Base-by-base conservation (phyloP, 495 filamentous ascomycete genomes). In the Collariella sp. region DNA sequence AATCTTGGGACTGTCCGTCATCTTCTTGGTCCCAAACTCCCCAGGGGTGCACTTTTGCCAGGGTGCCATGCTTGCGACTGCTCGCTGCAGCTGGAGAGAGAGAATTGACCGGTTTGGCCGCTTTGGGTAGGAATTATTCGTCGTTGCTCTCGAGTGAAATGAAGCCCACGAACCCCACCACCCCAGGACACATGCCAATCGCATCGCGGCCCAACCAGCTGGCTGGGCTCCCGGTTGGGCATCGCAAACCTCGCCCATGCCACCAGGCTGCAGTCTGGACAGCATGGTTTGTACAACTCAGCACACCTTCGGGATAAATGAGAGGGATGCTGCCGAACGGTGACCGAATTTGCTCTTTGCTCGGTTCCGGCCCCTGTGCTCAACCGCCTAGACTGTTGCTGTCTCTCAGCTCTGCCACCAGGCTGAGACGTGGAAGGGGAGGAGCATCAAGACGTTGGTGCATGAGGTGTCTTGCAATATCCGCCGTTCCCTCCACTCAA, bases 281-380 rank as follows among this genome's bases (percentile, higher is more conserved):
- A 67, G 24, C 55, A 60, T 62, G 64, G 50, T 61, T 69, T 74
- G 72, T 69, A 76, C 72, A 76, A 75, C 72, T 68, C 73, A 67
- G 65, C 66, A 67, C 67, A 54, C 60, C 44, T 64, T 61, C 56
- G 53, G 35, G 35, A 48, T 16, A 42, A 39, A 46, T 9, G 5
- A 39, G 5, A 16, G 22, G 18, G 58, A 53, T 31, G 38, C 10
- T 15, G 36, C 31, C 50, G 51, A 49, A 41, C 34, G 51, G 42
- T 38, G 34, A 49, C 56, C 36, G 36, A 54, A 45, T 13, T 48
- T 55, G 31, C n/a, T 41, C 47, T 54, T 19, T 52, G 31, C 39
- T 39, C 50, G 40, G 42, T 18, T 53, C 16, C 19, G 1, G 12
- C 19, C 24, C 33, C 50, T 31, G 41, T 53, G 41, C 16, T 34